Percentiles rank a stretch among this genome's conserved stretches.
phyloP scores from a whole-genome alignment of 2,329 filamentous ascomycete genomes.

The Talaromyces sp. region DNA sequence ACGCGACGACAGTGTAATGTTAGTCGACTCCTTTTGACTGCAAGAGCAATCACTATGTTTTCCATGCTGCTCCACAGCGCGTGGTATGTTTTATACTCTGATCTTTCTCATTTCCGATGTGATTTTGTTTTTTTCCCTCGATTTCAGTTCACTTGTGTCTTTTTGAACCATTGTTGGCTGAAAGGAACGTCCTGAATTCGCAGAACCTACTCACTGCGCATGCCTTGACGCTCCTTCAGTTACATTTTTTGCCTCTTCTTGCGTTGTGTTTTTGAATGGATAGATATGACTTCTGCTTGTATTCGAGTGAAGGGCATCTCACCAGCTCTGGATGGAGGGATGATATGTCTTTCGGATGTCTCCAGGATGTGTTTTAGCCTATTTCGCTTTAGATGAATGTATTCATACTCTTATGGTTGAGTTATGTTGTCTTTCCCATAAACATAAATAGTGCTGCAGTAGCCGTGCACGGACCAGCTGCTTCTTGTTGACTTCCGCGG shows the following conservation, averaged over 20 bases:
- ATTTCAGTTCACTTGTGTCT: background rate
- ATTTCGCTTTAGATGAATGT: conserved; percentile 26
- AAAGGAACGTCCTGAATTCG: background rate
- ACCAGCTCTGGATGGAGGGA: background rate
- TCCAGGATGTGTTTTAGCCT: conserved; percentile 1
- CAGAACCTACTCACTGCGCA: background rate
- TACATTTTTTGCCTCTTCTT: background rate
- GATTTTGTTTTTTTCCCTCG: background rate
- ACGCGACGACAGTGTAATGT: background rate
- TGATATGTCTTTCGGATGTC: background rate
- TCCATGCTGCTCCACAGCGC: conserved; percentile 1
- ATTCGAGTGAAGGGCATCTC: background rate
- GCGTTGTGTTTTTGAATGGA: background rate
- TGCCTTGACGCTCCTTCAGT: background rate
- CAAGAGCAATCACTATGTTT: background rate
- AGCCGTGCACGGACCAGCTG: conserved; percentile 4
- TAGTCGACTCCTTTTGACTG: background rate
- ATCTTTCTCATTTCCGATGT: background rate
- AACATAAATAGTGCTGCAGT: background rate
- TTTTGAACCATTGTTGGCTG: background rate
- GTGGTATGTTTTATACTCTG: conserved; percentile 5
- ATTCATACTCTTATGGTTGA: conserved; percentile 20
- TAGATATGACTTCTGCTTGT: background rate
- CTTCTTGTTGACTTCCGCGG: background rate
- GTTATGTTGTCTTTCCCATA: background rate